Evolutionary conservation across 2,329 filamentous ascomycete genomes (phyloP).

Genomic region (Alternaria sp.): DNA sequence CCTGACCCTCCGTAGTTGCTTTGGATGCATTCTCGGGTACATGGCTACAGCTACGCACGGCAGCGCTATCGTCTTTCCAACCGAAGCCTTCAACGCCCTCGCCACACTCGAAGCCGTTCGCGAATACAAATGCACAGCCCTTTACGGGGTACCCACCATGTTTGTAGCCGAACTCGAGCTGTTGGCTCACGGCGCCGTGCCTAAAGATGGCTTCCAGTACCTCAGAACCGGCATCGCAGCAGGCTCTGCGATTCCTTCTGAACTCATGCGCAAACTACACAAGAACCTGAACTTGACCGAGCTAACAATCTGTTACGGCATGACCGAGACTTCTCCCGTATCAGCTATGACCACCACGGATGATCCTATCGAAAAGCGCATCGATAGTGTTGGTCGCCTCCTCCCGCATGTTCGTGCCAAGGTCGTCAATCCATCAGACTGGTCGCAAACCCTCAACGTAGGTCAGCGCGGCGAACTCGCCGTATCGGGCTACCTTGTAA

Average conservation of each 20-base stretch:
- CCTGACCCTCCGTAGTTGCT: conserved; percentile 65
- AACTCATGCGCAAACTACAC: conserved; percentile 81
- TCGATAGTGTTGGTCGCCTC: conserved; percentile 78
- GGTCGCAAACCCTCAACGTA: conserved; percentile 66
- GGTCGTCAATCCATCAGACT: conserved; percentile 76
- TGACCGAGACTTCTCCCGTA: conserved; percentile 88
- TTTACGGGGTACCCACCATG: conserved; percentile 96
- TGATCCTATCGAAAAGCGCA: conserved; percentile 77
- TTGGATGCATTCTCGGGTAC: conserved; percentile 90
- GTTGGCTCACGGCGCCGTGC: conserved; percentile 62
- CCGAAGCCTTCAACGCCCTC: conserved; percentile 83
- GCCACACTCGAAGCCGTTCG: conserved; percentile 73
- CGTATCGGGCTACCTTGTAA: conserved; percentile 84
- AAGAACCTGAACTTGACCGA: conserved; percentile 78
- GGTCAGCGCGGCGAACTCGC: conserved; percentile 81
- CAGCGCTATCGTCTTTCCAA: conserved; percentile 82
- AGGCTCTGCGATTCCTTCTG: conserved; percentile 82
- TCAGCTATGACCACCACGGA: conserved; percentile 79
- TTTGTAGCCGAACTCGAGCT: conserved; percentile 87
- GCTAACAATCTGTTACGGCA: conserved; percentile 93
- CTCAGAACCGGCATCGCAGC: conserved; percentile 92
- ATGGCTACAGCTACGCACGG: conserved; percentile 92
- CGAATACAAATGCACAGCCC: conserved; percentile 70
- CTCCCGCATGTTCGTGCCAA: conserved; percentile 85
- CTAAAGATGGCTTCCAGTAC: conserved; percentile 64